Percentiles rank a stretch among this genome's conserved stretches.
phyloP scores from a whole-genome alignment of 2,329 filamentous ascomycete genomes.

The Dothistroma pini region DNA sequence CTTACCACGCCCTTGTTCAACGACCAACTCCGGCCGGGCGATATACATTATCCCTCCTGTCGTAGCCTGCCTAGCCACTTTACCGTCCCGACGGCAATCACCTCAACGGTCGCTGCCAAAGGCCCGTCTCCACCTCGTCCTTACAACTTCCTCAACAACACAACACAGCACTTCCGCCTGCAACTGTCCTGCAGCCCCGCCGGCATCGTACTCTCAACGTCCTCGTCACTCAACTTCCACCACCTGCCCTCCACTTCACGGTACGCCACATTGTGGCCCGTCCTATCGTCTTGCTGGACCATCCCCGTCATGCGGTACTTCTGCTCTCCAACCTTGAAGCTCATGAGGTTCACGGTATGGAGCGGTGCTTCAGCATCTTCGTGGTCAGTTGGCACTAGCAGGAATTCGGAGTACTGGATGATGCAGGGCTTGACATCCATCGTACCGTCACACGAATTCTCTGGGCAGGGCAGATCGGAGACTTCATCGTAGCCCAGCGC shows the following conservation, averaged over 20 bases:
- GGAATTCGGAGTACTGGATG: background rate
- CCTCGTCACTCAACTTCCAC: slow-evolving; percentile 3
- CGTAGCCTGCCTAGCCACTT: too few relatives aligned
- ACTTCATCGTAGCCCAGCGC: background rate
- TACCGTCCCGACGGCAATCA: background rate
- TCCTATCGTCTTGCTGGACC: background rate
- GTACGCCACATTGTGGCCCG: background rate
- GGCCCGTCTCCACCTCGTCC: background rate
- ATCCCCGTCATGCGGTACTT: background rate
- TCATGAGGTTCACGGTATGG: background rate
- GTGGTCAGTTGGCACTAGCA: background rate
- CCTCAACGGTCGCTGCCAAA: background rate
- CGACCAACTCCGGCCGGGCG: background rate
- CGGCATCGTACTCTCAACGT: background rate
- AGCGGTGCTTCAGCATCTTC: background rate
- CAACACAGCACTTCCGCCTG: background rate
- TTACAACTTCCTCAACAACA: background rate
- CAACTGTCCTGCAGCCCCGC: background rate
- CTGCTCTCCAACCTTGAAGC: background rate
- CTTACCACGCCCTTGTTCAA: background rate
- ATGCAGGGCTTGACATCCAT: background rate
- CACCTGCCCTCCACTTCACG: background rate
- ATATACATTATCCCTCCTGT: too few relatives aligned
- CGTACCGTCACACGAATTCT: background rate
- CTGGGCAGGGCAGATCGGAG: background rate